Base-by-base conservation (phyloP, 129 eudicot genomes). In the Centrapalus pauciflorus region DNA sequence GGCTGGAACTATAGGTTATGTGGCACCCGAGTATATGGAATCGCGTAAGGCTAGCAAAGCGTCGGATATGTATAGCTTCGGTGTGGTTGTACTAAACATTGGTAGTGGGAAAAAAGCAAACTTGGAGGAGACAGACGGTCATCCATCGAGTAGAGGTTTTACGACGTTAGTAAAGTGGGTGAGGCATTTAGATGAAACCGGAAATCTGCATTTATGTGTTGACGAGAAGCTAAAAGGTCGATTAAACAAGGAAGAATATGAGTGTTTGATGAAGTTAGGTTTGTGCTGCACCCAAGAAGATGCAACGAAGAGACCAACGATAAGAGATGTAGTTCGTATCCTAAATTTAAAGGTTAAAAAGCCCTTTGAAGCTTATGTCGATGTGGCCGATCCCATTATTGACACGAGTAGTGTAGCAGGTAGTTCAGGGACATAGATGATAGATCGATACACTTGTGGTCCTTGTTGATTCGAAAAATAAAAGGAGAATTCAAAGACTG, bases 271-370 rank as follows among this genome's bases (percentile, higher is more conserved):
- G 77, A 77, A 28, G 13, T 55, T 77, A 0, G 82, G 77, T 13
- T 20, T 77, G 19, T 77, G 77, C 73, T 77, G 77, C 57, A 66
- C 77, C 55, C 77, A 77, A 35, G 77, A 73, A 2, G 77, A 77
- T 60, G 11, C 26, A 1, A 71, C 17, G 46, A 12, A 29, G 6
- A 45, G 77, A 63, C 82, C 81, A 30, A 61, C 77, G 34, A 70
- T 63, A 1, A 71, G 69, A 69, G 77, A 77, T 23, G 82, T 64
- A 26, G 55, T 77, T 32, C 76, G 64, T 28, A 73, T 55, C 14
- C 77, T 77, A 30, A 77, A 77, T n/a, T 70, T 77, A 34, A 77
- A 77, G 54, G n/a, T n/a, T n/a, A n/a, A n/a, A n/a, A n/a, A n/a
- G n/a, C n/a, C n/a, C n/a, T n/a, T n/a, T n/a, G n/a, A n/a, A n/a